Evolutionary conservation across 2,329 filamentous ascomycete genomes (phyloP).

Genomic region (Arthroderma sp.): DNA sequence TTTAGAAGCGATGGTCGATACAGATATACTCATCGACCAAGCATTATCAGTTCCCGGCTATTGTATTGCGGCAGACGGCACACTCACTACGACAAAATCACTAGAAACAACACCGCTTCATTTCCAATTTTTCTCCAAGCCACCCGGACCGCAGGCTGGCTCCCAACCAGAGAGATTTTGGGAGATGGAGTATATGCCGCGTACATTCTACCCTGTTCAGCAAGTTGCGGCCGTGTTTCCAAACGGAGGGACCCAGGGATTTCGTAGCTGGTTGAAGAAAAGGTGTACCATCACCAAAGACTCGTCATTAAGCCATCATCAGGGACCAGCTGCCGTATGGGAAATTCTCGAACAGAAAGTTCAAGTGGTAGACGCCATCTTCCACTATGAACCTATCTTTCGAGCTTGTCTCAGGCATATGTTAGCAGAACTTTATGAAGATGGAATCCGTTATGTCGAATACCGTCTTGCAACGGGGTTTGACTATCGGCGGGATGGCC

Average conservation of each 20-base stretch:
- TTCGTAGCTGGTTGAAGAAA: slow-evolving; percentile 61
- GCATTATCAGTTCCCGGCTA: slow-evolving; percentile 60
- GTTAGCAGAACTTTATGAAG: slow-evolving; percentile 55
- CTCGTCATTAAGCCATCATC: slow-evolving; percentile 68
- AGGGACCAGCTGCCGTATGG: slow-evolving; percentile 76
- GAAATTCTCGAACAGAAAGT: slow-evolving; percentile 66
- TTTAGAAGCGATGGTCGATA: slow-evolving; percentile 80
- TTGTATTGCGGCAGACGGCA: slow-evolving; percentile 49
- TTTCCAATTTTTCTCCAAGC: slow-evolving; percentile 47
- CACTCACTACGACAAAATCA: slow-evolving; percentile 42
- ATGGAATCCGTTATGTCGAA: slow-evolving; percentile 77
- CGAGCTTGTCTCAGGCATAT: slow-evolving; percentile 62
- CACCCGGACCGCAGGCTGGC: slow-evolving; percentile 31
- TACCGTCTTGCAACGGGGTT: slow-evolving; percentile 63
- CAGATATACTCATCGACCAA: slow-evolving; percentile 62
- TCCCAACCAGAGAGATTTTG: slow-evolving; percentile 42
- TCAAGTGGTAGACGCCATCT: slow-evolving; percentile 56
- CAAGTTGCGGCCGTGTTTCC: slow-evolving; percentile 62
- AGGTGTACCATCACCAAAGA: slow-evolving; percentile 58
- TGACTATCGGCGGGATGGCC: slow-evolving; percentile 49
- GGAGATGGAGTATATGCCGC: slow-evolving; percentile 47
- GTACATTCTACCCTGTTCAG: slow-evolving; percentile 44
- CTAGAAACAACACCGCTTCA: slow-evolving; percentile 43
- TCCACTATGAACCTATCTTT: slow-evolving; percentile 86
- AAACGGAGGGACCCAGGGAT: slow-evolving; percentile 53